Evolutionary conservation across 2,329 filamentous ascomycete genomes (phyloP).

Genomic region (Neonectria coccinea): DNA sequence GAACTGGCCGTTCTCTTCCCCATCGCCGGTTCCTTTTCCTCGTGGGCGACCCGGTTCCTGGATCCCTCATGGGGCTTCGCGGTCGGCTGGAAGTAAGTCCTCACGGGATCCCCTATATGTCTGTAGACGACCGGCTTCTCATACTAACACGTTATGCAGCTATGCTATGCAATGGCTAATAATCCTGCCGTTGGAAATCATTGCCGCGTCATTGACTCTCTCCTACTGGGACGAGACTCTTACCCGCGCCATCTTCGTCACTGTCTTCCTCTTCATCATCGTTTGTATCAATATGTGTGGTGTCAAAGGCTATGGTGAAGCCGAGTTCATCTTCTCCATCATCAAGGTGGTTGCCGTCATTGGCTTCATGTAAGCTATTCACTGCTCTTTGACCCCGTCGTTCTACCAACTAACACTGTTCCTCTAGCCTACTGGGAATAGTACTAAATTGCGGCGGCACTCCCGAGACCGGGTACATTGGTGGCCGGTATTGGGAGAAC

Average conservation of each 20-base stretch:
- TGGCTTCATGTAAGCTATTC: constrained; percentile 79
- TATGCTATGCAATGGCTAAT: constrained; percentile 91
- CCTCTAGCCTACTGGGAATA: constrained; percentile 79
- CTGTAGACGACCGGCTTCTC: neutral
- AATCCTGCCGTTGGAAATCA: constrained; percentile 85
- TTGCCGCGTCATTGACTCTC: constrained; percentile 86
- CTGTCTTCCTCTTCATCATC: constrained; percentile 82
- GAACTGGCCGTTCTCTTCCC: constrained; percentile 93
- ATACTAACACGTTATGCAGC: constrained; percentile 53
- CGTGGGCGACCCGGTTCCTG: constrained; percentile 91
- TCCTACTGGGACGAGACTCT: constrained; percentile 79
- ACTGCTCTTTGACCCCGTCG: constrained; percentile 44
- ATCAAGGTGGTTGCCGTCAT: constrained; percentile 89
- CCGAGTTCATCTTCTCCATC: constrained; percentile 87
- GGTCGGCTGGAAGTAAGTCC: constrained; percentile 90
- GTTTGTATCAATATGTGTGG: constrained; percentile 88
- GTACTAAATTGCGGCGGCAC: constrained; percentile 87
- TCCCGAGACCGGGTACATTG: constrained; percentile 80
- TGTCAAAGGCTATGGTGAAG: constrained; percentile 89
- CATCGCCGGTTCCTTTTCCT: constrained; percentile 90
- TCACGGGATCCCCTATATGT: neutral
- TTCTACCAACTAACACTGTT: constrained; percentile 29
- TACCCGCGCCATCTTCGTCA: constrained; percentile 80
- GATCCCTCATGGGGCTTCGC: constrained; percentile 96
- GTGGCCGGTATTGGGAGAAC: constrained; percentile 78